Percentiles rank a stretch among this genome's conserved stretches.
These are phyloP conservation scores for Catenaria anguillulae DNA, from an alignment of 371 early-diverging fungal species.

Conservation along the genomic window DNA sequence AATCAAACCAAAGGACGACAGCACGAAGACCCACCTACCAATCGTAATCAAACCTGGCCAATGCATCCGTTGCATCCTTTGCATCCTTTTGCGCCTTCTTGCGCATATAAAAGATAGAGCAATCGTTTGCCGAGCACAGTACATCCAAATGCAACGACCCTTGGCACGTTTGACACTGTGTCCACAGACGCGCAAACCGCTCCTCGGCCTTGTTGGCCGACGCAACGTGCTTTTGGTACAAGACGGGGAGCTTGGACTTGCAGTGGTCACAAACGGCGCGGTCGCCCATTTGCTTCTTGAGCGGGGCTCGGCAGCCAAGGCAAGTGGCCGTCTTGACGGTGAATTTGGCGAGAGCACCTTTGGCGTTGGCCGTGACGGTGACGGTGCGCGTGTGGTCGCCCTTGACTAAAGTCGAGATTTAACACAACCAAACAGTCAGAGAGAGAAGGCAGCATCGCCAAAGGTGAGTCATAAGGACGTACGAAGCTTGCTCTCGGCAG, in stretches of 20 bases:
- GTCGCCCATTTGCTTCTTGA: constrained; percentile 16
- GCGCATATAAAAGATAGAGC: constrained; percentile 99
- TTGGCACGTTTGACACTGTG: constrained; percentile 99
- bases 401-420: constrained; percentile 23
- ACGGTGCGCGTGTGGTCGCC: constrained; percentile 91
- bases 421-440: background rate
- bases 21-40: constrained; percentile 4
- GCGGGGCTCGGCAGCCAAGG: constrained; percentile 83
- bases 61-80: constrained; percentile 42
- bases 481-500: constrained; percentile 58
- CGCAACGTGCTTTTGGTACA: constrained; percentile 55
- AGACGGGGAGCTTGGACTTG: constrained; percentile 47
- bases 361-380: constrained; percentile 66
- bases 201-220: constrained; percentile 57
- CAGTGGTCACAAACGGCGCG: constrained; percentile 77
- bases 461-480: too few relatives aligned
- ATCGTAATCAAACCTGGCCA: constrained; percentile 23
- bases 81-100: constrained; percentile 95
- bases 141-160: constrained; percentile 94
- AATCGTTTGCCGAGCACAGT: constrained; percentile 93
- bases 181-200: constrained; percentile 85
- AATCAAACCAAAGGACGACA: too few relatives aligned
- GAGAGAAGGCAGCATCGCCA: too few relatives aligned
- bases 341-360: constrained; percentile 90
- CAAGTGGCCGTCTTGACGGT: constrained; percentile 81